phyloP scores from a whole-genome alignment of 2,329 filamentous ascomycete genomes.

The Fusarium drepaniforme region DNA sequence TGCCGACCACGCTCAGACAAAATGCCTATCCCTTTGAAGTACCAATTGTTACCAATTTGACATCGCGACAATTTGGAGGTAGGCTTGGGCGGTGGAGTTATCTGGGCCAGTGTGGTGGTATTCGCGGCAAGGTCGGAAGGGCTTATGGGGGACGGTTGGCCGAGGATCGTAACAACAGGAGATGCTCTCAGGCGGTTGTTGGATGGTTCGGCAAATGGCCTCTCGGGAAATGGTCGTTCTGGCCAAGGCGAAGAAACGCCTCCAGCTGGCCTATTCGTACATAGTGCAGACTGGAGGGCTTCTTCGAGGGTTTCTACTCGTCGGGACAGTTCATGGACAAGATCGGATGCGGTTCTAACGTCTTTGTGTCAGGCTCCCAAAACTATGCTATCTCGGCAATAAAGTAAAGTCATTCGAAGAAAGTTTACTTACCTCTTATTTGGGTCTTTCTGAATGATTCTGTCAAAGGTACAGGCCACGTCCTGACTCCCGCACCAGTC shows the following conservation, averaged over 20 bases:
- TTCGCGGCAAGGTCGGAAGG: constrained; percentile 7
- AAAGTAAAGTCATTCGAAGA: background rate
- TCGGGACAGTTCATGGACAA: constrained; percentile 36
- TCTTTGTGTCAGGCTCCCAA: background rate
- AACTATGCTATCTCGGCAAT: background rate
- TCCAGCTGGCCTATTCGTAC: constrained; percentile 4
- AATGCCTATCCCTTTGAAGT: constrained; percentile 35
- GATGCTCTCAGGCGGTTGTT: constrained; percentile 9
- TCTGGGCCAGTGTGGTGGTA: background rate
- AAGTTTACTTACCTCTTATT: constrained; percentile 34
- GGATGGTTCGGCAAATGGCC: constrained; percentile 3
- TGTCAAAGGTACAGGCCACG: constrained; percentile 39
- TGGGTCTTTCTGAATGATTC: constrained; percentile 31
- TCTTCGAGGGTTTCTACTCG: constrained; percentile 35
- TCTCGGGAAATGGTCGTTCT: background rate
- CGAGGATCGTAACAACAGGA: background rate
- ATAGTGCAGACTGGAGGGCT: constrained; percentile 23
- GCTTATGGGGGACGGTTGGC: constrained; percentile 9
- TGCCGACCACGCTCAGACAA: constrained; percentile 26
- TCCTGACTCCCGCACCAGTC: constrained; percentile 40
- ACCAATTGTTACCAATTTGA: constrained; percentile 34
- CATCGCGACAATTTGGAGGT: constrained; percentile 22
- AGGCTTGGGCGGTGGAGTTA: background rate
- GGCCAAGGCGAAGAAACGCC: constrained; percentile 23
- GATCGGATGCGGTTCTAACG: constrained; percentile 23